These are phyloP conservation scores for Penicillium argentinense DNA, from an alignment of 495 filamentous ascomycete species.

Conservation along the genomic window DNA sequence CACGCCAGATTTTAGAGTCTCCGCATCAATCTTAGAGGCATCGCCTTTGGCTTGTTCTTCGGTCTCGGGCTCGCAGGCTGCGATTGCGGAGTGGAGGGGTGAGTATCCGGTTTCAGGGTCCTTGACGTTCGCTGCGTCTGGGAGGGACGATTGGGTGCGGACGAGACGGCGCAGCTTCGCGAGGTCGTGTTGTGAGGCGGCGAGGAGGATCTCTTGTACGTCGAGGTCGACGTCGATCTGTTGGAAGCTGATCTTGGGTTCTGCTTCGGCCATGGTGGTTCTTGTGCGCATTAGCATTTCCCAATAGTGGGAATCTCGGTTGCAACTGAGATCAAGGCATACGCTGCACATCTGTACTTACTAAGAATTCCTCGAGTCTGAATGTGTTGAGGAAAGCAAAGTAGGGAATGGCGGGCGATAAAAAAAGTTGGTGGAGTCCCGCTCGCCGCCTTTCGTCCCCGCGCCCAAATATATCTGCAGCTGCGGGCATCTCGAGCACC, in stretches of 20 bases:
- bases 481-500: no score
- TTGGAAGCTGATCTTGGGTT: slow-evolving; percentile 21
- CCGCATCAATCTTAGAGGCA: slow-evolving; percentile 20
- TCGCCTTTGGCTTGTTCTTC: slow-evolving; percentile 30
- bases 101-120: slow-evolving; percentile 84
- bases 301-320: no score
- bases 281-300: background rate
- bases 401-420: slow-evolving; percentile 5
- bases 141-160: slow-evolving; percentile 49
- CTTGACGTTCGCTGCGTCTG: slow-evolving; percentile 68
- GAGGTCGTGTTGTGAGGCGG: slow-evolving; percentile 80
- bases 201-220: slow-evolving; percentile 66
- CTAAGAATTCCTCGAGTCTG: background rate
- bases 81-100: slow-evolving; percentile 87
- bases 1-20: slow-evolving; percentile 54
- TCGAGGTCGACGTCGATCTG: slow-evolving; percentile 45
- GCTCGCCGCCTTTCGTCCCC: slow-evolving; percentile 39
- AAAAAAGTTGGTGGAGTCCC: slow-evolving; percentile 20
- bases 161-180: slow-evolving; percentile 71
- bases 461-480: slow-evolving; percentile 21
- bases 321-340: no score
- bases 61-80: slow-evolving; percentile 66
- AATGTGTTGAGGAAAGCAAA: background rate
- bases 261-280: slow-evolving; percentile 28
- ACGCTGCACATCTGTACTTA: no score